Base-by-base conservation (phyloP, 2,329 filamentous ascomycete species). In the Zasmidium cellare region DNA sequence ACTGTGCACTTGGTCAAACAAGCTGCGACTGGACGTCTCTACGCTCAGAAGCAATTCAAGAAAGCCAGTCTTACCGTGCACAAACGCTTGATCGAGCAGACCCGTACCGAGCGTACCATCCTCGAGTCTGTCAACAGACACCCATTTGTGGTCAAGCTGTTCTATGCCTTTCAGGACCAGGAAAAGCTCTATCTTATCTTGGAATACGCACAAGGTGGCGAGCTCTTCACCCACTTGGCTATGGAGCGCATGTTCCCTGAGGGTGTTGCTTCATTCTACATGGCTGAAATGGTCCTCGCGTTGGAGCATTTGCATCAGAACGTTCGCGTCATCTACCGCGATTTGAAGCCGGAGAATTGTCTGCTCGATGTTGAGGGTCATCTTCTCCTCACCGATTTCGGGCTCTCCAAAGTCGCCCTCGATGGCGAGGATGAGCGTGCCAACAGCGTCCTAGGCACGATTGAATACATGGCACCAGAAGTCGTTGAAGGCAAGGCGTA, bases 401-500 rank as follows among this genome's bases (percentile, higher is more conserved):
- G 94, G 3, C 84, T 99, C 18, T 96, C 91, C 77, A 99, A 99
- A 76, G 94, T 97, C 28, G 88, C 92, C 0, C 83, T 94, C 16
- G 87, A 92, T 57, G 86, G 84, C 55, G 82, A 84, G 55, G 82
- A 82, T 63, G 61, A 64, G 11, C 82, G 81, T 28, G 97, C 93
- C 81, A 91, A 92, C 76, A 96, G 91, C 45, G 89, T 97, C 65
- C 85, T 97, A 9, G 94, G 94, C 51, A 99, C 94, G 0, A 88
- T 97, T 58, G 94, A 97, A 74, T 99, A 99, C 82, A 99, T 99
- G 94, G 96, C 94, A 0, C 94, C 94, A 0, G 94, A 99, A 76
- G 90, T 99, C 52, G 86, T 99, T 60, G 84, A 87, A 61, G 92
- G 92, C 60, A 87, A 90, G 64, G 87, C 90, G 65, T 99, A 99